These are phyloP conservation scores for Gaeumannomyces sp. DNA, from an alignment of 2,329 filamentous ascomycete genomes.

Conservation along the genomic window DNA sequence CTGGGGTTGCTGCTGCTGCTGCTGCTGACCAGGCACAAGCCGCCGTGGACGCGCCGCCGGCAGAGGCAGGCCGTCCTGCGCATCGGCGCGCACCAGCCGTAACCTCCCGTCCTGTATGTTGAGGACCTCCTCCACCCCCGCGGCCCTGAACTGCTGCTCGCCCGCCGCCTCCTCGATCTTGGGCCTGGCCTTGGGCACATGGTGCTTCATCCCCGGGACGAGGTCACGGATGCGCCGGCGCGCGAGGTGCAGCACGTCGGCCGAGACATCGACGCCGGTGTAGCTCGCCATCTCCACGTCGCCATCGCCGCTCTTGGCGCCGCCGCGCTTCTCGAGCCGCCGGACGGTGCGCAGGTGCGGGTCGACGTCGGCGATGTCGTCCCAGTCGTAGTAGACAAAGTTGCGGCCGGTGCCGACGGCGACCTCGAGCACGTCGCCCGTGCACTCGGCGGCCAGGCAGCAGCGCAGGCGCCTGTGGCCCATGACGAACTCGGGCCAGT, in stretches of 20 bases:
- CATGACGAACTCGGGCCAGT: conserved; percentile 50
- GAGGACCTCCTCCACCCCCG: conserved; percentile 13
- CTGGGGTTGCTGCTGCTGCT: background rate
- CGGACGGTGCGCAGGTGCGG: conserved; percentile 11
- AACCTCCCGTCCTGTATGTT: conserved; percentile 17
- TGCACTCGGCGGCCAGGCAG: conserved; percentile 39
- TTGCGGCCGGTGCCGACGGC: conserved; percentile 59
- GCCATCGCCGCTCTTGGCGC: background rate
- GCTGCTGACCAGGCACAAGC: background rate
- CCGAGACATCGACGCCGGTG: conserved; percentile 56
- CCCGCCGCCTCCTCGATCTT: conserved; percentile 5
- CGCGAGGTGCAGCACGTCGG: conserved; percentile 54
- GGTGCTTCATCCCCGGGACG: conserved; percentile 37
- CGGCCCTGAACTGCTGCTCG: conserved; percentile 2
- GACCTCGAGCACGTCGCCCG: conserved; percentile 55
- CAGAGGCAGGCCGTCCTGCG: conserved; percentile 7
- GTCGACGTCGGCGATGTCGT: conserved; percentile 24
- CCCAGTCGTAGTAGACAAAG: conserved; percentile 53
- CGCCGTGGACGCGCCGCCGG: background rate
- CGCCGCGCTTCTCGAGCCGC: conserved; percentile 8
- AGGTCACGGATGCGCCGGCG: conserved; percentile 41
- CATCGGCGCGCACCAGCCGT: conserved; percentile 16
- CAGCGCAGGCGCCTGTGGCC: conserved; percentile 47
- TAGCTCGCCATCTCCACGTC: conserved; percentile 41
- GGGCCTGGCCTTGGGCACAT: conserved; percentile 14